Evolutionary conservation across 495 filamentous ascomycete species (phyloP), one percentile per base, ranked within the genome.

Genomic region (Lichina pygmaea): DNA sequence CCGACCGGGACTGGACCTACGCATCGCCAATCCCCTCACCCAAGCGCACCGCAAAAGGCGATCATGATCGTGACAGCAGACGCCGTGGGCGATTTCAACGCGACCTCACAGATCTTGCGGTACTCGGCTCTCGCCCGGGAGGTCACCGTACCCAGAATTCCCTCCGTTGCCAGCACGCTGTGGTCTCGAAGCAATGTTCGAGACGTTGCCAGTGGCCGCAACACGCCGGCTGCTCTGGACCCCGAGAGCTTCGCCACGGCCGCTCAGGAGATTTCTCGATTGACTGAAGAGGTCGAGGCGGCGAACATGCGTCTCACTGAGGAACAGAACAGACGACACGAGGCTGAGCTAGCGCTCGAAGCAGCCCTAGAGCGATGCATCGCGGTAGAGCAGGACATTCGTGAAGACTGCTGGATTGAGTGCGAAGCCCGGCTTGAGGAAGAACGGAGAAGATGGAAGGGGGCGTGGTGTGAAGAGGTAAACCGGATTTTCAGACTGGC

Each of bases 21-120:
- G 45, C 67, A n/a, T 56, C 58, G 13, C 1, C 11, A 68, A 69
- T 16, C 46, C 38, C 43, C 38, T 11, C 44, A 48, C 52, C 51
- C 31, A 47, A 51, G 41, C 17, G 56, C 46, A n/a, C 77, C 82
- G 0, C 86, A 93, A 57, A 89, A 83, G 56, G 81, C 78, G 0
- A 71, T 86, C 53, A 95, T 97, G 89, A 78, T 95, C 40, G 91
- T 95, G 15, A 93, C 89, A 2, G 89, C 91, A 0, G 89, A 97
- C 55, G 86, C 89, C 0, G 53, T 80, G 12, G 89, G 91, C 10
- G 89, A 97, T 57, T 93, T 83, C 64, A 94, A 95, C 53, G 83
- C 89, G 15, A 95, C 91, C 0, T 84, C 81, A 17, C 89, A 97
- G 57, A 95, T 97, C 34, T 65, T 97, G 6, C 78, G 89, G 11